These are phyloP conservation scores for Clonostachys chloroleuca DNA, from an alignment of 2,329 filamentous ascomycete genomes.

Conservation along the genomic window DNA sequence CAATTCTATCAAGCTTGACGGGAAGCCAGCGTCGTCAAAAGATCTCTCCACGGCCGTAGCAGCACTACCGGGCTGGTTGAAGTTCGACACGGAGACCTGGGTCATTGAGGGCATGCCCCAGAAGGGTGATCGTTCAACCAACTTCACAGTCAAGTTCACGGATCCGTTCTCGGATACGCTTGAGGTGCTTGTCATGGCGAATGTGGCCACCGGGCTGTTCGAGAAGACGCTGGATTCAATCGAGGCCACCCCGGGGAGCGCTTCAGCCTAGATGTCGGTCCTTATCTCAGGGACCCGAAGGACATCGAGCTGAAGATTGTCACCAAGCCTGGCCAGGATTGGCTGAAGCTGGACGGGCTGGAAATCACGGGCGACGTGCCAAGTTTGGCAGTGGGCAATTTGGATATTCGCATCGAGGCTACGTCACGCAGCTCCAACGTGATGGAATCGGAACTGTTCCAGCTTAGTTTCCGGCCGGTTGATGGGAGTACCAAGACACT, in stretches of 20 bases:
- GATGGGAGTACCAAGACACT: slow-evolving; percentile 14
- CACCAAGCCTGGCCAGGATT: slow-evolving; percentile 28
- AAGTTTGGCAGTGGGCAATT: slow-evolving; percentile 18
- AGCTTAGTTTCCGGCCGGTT: slow-evolving; percentile 23
- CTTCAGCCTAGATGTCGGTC: slow-evolving; percentile 35
- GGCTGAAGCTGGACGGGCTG: slow-evolving; percentile 34
- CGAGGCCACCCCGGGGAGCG: slow-evolving; percentile 31
- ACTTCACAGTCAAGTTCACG: slow-evolving; percentile 57
- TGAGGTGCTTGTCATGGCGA: slow-evolving; percentile 42
- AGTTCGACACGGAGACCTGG: slow-evolving; percentile 58
- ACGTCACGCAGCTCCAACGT: slow-evolving; percentile 22
- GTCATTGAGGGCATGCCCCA: slow-evolving; percentile 62
- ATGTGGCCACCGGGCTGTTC: slow-evolving; percentile 32
- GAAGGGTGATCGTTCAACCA: slow-evolving; percentile 49
- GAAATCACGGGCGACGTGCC: slow-evolving; percentile 36
- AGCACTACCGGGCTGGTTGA: slow-evolving; percentile 64
- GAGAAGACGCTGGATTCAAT: slow-evolving; percentile 30
- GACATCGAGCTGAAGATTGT: slow-evolving; percentile 30
- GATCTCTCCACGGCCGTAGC: slow-evolving; percentile 49
- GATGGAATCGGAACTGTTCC: slow-evolving; percentile 29
- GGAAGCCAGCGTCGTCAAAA: slow-evolving; percentile 35
- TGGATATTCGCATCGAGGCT: slow-evolving; percentile 22
- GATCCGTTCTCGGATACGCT: slow-evolving; percentile 58
- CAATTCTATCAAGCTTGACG: slow-evolving; percentile 53
- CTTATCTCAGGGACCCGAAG: slow-evolving; percentile 32